phyloP scores from a whole-genome alignment of 139 green algal genomes.

The Haematococcus lacustris region DNA sequence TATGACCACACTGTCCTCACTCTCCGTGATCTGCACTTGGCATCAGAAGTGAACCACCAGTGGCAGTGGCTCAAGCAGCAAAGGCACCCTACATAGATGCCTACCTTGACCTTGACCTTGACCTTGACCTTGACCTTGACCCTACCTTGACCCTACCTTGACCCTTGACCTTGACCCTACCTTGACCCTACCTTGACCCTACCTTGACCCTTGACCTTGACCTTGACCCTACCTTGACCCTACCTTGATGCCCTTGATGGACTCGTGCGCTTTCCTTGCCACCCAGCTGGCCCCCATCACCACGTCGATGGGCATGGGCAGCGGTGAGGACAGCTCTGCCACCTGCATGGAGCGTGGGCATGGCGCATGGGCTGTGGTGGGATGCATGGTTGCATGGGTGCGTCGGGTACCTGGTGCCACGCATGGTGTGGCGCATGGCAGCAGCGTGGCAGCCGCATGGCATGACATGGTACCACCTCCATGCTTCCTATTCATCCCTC shows the following conservation, averaged over 20 bases:
- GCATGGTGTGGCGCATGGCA: background rate
- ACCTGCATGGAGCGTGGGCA: background rate
- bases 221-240: background rate
- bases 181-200: no score
- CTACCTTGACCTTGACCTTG: background rate
- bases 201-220: no score
- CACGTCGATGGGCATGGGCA: slow-evolving; percentile 38
- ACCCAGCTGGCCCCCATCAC: slow-evolving; percentile 18
- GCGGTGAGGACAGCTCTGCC: slow-evolving; percentile 14
- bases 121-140: background rate
- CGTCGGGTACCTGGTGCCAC: background rate
- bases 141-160: background rate
- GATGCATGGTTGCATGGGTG: background rate
- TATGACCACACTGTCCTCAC: background rate
- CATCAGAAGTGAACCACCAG: background rate
- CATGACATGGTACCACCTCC: background rate
- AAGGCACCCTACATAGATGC: background rate
- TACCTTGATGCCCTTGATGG: slow-evolving; percentile 37
- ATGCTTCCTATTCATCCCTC: background rate
- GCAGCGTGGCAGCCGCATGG: background rate
- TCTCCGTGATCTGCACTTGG: background rate
- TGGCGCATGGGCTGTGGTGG: background rate
- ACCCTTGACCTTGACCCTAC: background rate
- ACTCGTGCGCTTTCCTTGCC: slow-evolving; percentile 27
- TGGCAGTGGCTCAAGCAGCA: background rate